Percentiles rank a stretch among this genome's conserved stretches.
Conservation (phyloP, 1,284 basidiomycete genomes). For the Volvariella volvacea region DNA sequence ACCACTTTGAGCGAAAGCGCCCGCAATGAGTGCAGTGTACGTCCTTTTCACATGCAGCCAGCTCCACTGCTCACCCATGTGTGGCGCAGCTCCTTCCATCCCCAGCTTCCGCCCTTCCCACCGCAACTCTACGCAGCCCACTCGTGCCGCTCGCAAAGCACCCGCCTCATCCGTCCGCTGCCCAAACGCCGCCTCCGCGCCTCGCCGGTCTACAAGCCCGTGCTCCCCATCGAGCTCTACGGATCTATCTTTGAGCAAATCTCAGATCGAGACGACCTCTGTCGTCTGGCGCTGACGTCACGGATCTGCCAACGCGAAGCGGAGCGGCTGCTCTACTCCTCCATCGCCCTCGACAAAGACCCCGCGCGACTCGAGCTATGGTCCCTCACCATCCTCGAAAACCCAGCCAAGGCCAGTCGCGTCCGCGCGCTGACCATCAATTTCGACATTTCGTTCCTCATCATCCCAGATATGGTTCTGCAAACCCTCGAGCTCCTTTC, state of each 20-base stretch:
- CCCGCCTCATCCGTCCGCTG: no score
- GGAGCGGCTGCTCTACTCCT: constrained; percentile 13
- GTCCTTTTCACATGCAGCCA: no score
- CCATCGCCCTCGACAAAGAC: constrained; percentile 12
- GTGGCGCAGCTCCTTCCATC: no score
- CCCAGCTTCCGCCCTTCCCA: no score
- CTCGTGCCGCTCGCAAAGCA: no score
- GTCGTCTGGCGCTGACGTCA: constrained; percentile 12
- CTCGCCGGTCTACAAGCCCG: background rate
- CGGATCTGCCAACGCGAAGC: constrained; percentile 13
- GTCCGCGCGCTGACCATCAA: constrained; percentile 12
- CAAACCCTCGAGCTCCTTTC: constrained; percentile 11
- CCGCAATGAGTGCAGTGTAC: no score
- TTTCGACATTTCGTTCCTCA: constrained; percentile 15
- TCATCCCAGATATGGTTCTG: constrained; percentile 13
- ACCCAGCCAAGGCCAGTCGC: constrained; percentile 9
- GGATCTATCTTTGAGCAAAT: constrained; percentile 12
- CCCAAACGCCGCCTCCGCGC: no score
- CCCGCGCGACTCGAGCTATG: constrained; percentile 5
- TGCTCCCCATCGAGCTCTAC: constrained; percentile 13
- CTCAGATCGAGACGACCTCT: constrained; percentile 12
- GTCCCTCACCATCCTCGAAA: constrained; percentile 10
- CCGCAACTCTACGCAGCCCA: no score
- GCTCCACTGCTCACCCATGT: no score
- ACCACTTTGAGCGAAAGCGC: no score